Evolutionary conservation across 2,329 filamentous ascomycete genomes (phyloP), one percentile per base, ranked within the genome.

Genomic region (Talaromyces funiculosus): DNA sequence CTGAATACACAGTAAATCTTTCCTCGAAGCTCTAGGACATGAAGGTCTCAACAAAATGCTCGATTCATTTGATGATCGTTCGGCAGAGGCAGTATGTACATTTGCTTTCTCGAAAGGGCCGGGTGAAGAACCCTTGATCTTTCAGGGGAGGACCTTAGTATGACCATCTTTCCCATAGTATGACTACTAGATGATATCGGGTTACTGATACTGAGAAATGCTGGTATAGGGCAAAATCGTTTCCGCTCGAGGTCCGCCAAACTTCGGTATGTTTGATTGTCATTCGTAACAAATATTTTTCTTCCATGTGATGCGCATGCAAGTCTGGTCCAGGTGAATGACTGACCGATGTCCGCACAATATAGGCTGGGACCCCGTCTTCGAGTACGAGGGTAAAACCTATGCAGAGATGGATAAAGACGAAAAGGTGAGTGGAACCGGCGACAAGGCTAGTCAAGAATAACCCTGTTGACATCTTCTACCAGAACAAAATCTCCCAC

Each of bases 351-450:
- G 33, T 45, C 35, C 18, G 40, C 33, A 47, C 6, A 31, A 10
- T 42, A 57, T 64, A 96, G 92, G 93, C 49, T 99, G 94, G 94
- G 94, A 99, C 74, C 86, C 94, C 2, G 88, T 96, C 65, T 99
- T 99, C 69, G 94, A 99, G 77, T 93, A 95, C 67, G 84, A 95
- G 65, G 92, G 92, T 43, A 80, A 90, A 77, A 99, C 94, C 79
- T 88, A 96, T 73, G 94, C 94, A 29, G 94, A 99, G 79, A 99
- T 99, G 94, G 89, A 91, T 56, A 92, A 86, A 64, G 80, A 89
- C 75, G 90, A 90, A 79, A 93, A 96, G 89, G 92, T 92, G 81
- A 61, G 54, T 54, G 33, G 38, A 2, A 20, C 24, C 9, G 33
- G 26, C 33, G 8, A 31, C 58, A 43, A 18, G 9, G 20, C 8